Evolutionary conservation across 306 rosid species (phyloP).

Genomic region (Senna tora): DNA sequence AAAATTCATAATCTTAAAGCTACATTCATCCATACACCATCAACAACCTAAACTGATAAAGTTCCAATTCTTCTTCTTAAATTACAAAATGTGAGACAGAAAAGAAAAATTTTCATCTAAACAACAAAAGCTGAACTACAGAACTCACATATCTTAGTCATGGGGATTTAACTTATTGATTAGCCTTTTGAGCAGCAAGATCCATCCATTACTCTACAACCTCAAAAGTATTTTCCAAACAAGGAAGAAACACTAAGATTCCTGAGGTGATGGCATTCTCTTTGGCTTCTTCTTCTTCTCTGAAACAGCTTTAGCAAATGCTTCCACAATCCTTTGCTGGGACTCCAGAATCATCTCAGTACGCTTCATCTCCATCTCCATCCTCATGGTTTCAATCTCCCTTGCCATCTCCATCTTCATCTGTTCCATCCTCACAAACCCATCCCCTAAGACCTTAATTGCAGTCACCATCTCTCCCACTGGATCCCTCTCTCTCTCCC

Average conservation of each 20-base stretch:
- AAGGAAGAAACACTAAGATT: constrained; percentile 11
- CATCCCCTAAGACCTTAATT: constrained; percentile 83
- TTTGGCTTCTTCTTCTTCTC: constrained; percentile 72
- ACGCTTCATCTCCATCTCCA: constrained; percentile 98
- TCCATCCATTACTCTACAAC: constrained; percentile 14
- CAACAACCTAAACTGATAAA: neutral
- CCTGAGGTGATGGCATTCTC: constrained; percentile 54
- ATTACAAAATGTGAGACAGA: neutral
- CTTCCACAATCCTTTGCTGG: constrained; percentile 85
- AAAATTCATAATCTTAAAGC: constrained; percentile 7
- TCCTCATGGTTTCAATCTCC: constrained; percentile 82
- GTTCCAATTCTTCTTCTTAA: constrained; percentile 10
- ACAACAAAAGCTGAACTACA: neutral
- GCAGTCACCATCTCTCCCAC: constrained; percentile 80
- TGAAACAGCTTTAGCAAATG: constrained; percentile 81
- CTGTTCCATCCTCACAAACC: constrained; percentile 90
- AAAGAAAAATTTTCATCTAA: neutral
- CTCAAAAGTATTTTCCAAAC: neutral
- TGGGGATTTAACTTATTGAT: neutral
- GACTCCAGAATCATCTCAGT: constrained; percentile 95
- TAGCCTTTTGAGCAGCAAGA: neutral
- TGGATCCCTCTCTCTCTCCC: constrained; percentile 66
- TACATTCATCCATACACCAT: constrained; percentile 26
- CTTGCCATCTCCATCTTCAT: constrained; percentile 99
- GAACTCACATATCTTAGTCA: constrained; percentile 24